A percentile compares a stretch with the other conserved stretches of the same genome.
Conservation (phyloP, 73 alveolate genomes). For the Tetrahymena elliotti region DNA sequence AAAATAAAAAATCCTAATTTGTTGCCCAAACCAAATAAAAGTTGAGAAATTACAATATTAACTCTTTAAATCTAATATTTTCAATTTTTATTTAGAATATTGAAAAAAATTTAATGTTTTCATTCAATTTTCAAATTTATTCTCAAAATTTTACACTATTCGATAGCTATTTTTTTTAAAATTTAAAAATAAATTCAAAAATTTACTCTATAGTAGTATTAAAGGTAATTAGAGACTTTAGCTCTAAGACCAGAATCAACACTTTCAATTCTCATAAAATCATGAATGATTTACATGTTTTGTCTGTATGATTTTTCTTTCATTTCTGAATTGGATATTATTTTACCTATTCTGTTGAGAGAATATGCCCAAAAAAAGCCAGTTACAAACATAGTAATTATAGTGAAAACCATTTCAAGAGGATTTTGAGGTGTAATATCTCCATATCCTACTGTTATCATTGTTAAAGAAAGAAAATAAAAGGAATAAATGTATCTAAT, state of each 20-base stretch:
- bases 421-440: constrained; percentile 64
- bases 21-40: too few relatives aligned
- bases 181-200: not conserved
- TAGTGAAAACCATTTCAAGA: constrained; percentile 54
- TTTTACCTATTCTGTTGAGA: constrained; percentile 29
- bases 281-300: not conserved
- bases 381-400: constrained; percentile 64
- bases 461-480: constrained; percentile 71
- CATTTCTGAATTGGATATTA: constrained; percentile 1
- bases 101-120: too few relatives aligned
- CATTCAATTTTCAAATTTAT: too few relatives aligned
- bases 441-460: constrained; percentile 87
- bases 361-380: constrained; percentile 32
- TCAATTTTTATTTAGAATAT: too few relatives aligned
- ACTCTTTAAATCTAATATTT: too few relatives aligned
- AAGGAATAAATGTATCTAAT: constrained; percentile 24
- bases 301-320: not conserved
- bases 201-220: not conserved
- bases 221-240: not conserved
- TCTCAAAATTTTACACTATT: too few relatives aligned
- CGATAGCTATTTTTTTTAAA: not conserved
- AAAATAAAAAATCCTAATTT: too few relatives aligned
- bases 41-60: too few relatives aligned
- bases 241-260: not conserved
- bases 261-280: not conserved